A percentile compares a stretch with the other conserved stretches of the same genome.
These are phyloP conservation scores for Neoscytalidium dimidiatum DNA, from an alignment of 2,329 filamentous ascomycete species.

Conservation along the genomic window DNA sequence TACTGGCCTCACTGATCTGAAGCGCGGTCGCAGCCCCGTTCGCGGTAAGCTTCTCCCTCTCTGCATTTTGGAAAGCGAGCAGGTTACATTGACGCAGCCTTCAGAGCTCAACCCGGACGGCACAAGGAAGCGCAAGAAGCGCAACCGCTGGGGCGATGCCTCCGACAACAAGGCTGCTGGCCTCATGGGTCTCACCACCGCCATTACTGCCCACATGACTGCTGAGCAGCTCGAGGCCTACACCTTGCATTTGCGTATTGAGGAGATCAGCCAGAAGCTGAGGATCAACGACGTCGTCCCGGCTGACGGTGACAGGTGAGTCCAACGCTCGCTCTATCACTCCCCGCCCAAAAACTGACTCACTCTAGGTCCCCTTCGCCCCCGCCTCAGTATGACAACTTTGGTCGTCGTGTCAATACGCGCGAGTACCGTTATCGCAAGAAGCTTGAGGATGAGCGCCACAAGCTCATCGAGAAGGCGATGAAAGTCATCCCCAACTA, in stretches of 20 bases:
- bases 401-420: slow-evolving; percentile 98
- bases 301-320: slow-evolving; percentile 90
- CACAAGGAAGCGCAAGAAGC: slow-evolving; percentile 90
- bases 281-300: slow-evolving; percentile 99
- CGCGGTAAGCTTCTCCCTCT: slow-evolving; percentile 43
- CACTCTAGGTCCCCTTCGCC: slow-evolving; percentile 82
- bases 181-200: slow-evolving; percentile 94
- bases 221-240: slow-evolving; percentile 98
- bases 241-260: slow-evolving; percentile 91
- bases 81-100: background rate
- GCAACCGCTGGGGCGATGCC: slow-evolving; percentile 96
- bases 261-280: slow-evolving; percentile 99
- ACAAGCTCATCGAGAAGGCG: slow-evolving; percentile 97
- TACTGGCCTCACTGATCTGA: slow-evolving; percentile 56
- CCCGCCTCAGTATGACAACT: slow-evolving; percentile 97
- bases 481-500: slow-evolving; percentile 99
- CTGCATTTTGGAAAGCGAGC: background rate
- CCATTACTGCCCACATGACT: slow-evolving; percentile 97
- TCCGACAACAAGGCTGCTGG: slow-evolving; percentile 98
- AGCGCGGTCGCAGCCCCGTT: slow-evolving; percentile 92
- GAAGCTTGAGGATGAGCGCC: slow-evolving; percentile 95
- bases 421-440: slow-evolving; percentile 98
- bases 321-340: slow-evolving; percentile 25
- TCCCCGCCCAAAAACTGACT: slow-evolving; percentile 21
- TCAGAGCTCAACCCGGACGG: slow-evolving; percentile 62